Evolutionary conservation across 1,284 basidiomycete species (phyloP).

Genomic region (Ganoderma boninense): DNA sequence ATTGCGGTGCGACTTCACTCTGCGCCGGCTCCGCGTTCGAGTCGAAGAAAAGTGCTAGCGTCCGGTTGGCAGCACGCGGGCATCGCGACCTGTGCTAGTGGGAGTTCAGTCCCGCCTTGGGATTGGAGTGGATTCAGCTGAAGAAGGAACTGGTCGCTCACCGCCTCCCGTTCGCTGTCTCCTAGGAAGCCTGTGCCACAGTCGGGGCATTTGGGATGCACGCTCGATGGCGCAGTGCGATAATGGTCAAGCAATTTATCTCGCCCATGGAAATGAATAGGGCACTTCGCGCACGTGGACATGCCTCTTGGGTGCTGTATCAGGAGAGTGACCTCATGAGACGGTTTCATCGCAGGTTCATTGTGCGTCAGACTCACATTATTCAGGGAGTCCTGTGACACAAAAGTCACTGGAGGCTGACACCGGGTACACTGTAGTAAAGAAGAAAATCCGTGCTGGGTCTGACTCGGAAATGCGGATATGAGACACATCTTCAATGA

Average conservation of each 20-base stretch:
- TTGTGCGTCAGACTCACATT: background rate
- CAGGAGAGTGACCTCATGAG: background rate
- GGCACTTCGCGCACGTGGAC: background rate
- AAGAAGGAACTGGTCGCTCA: background rate
- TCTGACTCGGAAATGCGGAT: too few relatives aligned
- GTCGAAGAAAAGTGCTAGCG: too few relatives aligned
- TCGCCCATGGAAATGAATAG: background rate
- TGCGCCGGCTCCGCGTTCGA: background rate
- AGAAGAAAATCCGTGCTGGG: background rate
- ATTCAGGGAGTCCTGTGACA: background rate
- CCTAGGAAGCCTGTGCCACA: slow-evolving; percentile 14
- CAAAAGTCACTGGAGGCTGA: background rate
- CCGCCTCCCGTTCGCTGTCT: background rate
- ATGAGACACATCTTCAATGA: background rate
- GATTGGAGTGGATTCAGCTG: background rate
- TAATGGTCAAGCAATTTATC: slow-evolving; percentile 22
- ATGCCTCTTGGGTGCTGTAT: background rate
- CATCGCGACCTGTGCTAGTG: background rate
- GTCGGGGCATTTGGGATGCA: slow-evolving; percentile 12
- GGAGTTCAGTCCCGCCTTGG: background rate
- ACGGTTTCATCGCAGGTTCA: background rate
- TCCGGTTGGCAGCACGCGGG: background rate
- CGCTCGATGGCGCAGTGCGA: slow-evolving; percentile 1
- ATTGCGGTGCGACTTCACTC: background rate
- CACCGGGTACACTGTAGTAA: background rate